These are phyloP conservation scores for Phytopythium kandeliae DNA, from an alignment of 352 stramenopile genomes.

Conservation along the genomic window DNA sequence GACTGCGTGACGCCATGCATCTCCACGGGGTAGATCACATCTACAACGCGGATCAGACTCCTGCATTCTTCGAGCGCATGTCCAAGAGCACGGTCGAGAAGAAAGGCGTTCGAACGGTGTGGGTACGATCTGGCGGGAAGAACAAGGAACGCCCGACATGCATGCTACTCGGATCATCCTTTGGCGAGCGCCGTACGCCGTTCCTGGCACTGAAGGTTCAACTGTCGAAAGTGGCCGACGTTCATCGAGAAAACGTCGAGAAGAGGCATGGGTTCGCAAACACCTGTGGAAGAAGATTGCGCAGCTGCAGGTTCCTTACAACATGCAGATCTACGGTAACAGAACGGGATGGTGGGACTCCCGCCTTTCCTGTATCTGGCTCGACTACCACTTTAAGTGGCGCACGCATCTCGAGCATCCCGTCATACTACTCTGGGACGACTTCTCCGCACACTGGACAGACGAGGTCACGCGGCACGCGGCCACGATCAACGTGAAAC, in stretches of 20 bases:
- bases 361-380: constrained; percentile 10
- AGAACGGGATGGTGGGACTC: constrained; percentile 17
- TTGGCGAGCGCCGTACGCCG: constrained; percentile 15
- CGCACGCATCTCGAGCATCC: constrained; percentile 17
- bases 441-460: constrained; percentile 13
- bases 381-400: constrained; percentile 18
- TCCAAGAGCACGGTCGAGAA: constrained; percentile 3
- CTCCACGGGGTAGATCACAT: background rate
- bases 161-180: constrained; percentile 11
- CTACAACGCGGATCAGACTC: constrained; percentile 8
- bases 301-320: background rate
- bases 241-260: constrained; percentile 12
- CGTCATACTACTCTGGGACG: constrained; percentile 21
- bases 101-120: constrained; percentile 5
- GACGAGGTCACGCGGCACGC: background rate
- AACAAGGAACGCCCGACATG: constrained; percentile 10
- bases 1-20: background rate
- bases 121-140: constrained; percentile 3
- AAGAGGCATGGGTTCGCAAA: constrained; percentile 12
- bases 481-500: constrained; percentile 1
- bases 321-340: constrained; percentile 18
- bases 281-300: background rate
- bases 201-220: constrained; percentile 20
- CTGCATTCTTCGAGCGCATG: constrained; percentile 12
- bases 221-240: constrained; percentile 2